These are phyloP conservation scores for Sequoiadendron giganteum DNA, from an alignment of 75 land plant genomes.

Conservation along the genomic window DNA sequence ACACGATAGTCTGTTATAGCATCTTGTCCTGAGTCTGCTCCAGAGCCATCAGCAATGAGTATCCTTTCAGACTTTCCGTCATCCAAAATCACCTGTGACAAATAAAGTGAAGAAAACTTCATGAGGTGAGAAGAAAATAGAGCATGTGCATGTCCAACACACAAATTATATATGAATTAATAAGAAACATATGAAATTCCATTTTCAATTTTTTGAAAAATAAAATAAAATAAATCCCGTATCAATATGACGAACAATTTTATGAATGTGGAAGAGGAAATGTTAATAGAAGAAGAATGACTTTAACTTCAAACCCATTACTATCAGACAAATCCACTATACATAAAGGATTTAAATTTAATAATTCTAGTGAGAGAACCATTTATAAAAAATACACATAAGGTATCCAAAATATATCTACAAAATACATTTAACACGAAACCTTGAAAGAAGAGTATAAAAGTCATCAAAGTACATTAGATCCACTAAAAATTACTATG, in stretches of 20 bases:
- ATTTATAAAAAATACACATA: neutral
- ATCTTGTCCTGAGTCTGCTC: neutral
- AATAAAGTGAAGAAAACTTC: neutral
- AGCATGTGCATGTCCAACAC: neutral
- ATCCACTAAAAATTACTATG: neutral
- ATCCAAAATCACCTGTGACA: constrained; percentile 1
- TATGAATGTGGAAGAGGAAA: neutral
- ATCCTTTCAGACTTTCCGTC: constrained; percentile 9
- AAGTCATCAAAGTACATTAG: neutral
- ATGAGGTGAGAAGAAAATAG: neutral
- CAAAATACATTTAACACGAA: neutral
- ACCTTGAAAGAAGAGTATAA: neutral
- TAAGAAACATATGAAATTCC: neutral
- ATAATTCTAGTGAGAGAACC: neutral
- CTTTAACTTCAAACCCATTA: neutral
- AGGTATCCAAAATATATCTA: neutral
- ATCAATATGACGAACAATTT: neutral
- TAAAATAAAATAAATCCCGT: neutral
- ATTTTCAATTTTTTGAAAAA: neutral
- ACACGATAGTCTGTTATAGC: constrained; percentile 11
- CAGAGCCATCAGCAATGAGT: neutral
- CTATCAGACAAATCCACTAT: neutral
- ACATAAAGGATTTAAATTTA: neutral
- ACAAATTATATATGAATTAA: neutral
- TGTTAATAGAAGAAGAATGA: neutral